Percentiles rank a stretch among this genome's conserved stretches.
phyloP scores from a whole-genome alignment of 345 rosid genomes.

The Firmiana major region DNA sequence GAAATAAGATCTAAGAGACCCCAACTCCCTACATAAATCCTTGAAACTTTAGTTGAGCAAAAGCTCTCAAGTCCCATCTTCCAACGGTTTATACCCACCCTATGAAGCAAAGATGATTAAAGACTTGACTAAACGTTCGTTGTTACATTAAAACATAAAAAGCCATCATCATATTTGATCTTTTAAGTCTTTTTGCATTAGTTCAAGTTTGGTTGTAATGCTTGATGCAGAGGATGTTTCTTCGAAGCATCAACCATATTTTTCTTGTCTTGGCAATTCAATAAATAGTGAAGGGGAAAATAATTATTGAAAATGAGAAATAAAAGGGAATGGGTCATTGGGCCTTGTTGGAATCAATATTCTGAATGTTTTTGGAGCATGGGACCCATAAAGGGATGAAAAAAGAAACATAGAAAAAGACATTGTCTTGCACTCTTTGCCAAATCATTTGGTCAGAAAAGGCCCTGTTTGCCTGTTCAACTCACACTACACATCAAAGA shows the following conservation, averaged over 20 bases:
- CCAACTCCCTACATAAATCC: neutral
- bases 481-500: neutral
- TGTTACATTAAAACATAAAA: neutral
- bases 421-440: conserved; percentile 7
- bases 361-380: neutral
- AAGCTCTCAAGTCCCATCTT: neutral
- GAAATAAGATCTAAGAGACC: conserved; percentile 1
- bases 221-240: neutral
- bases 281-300: neutral
- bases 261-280: neutral
- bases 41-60: neutral
- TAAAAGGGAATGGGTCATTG: neutral
- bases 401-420: neutral
- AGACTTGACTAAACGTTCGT: neutral
- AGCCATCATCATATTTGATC: neutral
- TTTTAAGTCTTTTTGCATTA: neutral
- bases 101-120: neutral
- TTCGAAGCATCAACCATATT: neutral
- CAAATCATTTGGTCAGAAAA: neutral
- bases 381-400: neutral
- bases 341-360: neutral
- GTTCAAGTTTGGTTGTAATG: neutral
- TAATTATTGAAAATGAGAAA: too few species aligned
- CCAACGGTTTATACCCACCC: conserved; percentile 1
- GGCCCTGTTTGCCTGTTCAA: neutral